Percentiles rank a stretch among this genome's conserved stretches.
Conservation (phyloP, 2,329 filamentous ascomycete genomes). For the Penicillium sp. region DNA sequence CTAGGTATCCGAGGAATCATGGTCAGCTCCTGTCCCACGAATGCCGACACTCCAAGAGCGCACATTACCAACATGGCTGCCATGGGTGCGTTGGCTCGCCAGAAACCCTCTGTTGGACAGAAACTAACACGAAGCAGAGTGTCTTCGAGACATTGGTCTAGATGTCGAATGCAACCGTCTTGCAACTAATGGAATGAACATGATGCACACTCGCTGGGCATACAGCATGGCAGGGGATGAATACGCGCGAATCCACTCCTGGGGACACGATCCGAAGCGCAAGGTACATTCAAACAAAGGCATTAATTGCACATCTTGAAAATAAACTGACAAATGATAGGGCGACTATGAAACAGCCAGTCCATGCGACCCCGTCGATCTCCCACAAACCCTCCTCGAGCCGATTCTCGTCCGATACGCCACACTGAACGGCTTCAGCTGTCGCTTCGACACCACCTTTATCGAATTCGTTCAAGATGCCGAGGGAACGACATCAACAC, state of each 20-base stretch:
- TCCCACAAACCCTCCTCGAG: constrained; percentile 52
- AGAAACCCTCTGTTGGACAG: neutral
- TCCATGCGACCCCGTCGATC: constrained; percentile 45
- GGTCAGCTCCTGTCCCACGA: constrained; percentile 50
- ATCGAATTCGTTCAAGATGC: constrained; percentile 31
- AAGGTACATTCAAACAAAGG: constrained; percentile 31
- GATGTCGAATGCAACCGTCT: constrained; percentile 43
- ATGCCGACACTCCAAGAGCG: constrained; percentile 57
- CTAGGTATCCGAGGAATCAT: constrained; percentile 54
- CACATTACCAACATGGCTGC: constrained; percentile 62
- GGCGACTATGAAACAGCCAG: constrained; percentile 45
- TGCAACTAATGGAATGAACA: constrained; percentile 41
- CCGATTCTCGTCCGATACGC: constrained; percentile 48
- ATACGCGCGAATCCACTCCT: constrained; percentile 51
- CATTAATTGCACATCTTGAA: neutral
- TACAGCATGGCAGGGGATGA: constrained; percentile 54
- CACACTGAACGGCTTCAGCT: constrained; percentile 40
- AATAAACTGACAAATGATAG: constrained; percentile 22
- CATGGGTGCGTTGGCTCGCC: constrained; percentile 28
- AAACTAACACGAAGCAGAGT: constrained; percentile 40
- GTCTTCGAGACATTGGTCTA: constrained; percentile 53
- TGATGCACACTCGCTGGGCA: constrained; percentile 55
- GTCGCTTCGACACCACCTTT: constrained; percentile 46
- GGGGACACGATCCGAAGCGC: constrained; percentile 50
- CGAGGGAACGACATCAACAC: constrained; percentile 29